phyloP scores from a whole-genome alignment of 2,329 filamentous ascomycete genomes.

The Colletotrichum ledebouriae region DNA sequence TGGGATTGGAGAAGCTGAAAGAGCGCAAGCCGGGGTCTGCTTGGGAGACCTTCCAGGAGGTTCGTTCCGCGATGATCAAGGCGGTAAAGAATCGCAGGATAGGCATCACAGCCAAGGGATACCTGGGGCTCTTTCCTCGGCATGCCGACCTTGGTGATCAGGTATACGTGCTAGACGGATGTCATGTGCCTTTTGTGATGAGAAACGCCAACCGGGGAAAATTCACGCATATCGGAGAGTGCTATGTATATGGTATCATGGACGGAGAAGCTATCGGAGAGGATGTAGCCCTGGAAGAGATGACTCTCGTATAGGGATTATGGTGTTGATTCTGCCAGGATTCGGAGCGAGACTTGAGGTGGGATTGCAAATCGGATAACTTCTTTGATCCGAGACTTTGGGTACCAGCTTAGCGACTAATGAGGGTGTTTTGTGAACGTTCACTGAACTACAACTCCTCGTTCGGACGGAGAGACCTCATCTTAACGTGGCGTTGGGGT shows the following conservation, averaged over 20 bases:
- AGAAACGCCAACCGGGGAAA: constrained; percentile 10
- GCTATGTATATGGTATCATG: constrained; percentile 56
- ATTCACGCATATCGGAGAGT: constrained; percentile 51
- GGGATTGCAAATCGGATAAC: no score
- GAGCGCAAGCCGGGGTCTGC: background rate
- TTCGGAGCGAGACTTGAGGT: no score
- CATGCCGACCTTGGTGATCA: constrained; percentile 42
- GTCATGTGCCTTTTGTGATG: constrained; percentile 44
- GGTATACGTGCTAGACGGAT: constrained; percentile 44
- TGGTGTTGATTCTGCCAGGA: no score
- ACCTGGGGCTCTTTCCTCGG: constrained; percentile 10
- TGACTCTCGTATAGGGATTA: background rate
- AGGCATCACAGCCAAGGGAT: background rate
- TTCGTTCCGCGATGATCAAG: background rate
- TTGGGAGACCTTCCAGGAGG: constrained; percentile 2
- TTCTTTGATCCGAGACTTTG: no score
- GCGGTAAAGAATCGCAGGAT: constrained; percentile 19
- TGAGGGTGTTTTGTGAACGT: no score
- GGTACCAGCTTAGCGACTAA: no score
- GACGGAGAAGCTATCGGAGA: constrained; percentile 49
- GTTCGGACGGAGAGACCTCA: no score
- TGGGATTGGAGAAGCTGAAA: background rate
- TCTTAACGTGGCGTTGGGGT: no score
- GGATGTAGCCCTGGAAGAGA: background rate
- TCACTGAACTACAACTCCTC: no score